Base-by-base conservation (phyloP, 2,329 filamentous ascomycete species). In the Delphinella strobiligena region DNA sequence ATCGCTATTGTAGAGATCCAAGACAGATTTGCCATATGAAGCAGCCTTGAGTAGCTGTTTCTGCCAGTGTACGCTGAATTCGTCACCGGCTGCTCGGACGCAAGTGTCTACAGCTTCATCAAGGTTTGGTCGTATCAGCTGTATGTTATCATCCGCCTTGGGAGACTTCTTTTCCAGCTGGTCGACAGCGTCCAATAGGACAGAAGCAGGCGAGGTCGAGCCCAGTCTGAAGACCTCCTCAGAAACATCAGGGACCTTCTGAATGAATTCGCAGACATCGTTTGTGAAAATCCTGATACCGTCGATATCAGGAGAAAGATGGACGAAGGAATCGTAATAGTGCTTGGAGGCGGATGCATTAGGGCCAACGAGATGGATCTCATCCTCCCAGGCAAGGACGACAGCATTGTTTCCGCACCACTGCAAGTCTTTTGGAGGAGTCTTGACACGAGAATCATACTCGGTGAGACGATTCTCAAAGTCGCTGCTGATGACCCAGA, bases 371-470 rank as follows among this genome's bases (percentile, higher is more conserved):
- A 98, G 72, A 54, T 95, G 91, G 3, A 98, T 80, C 59, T 98
- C 91, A 54, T 98, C 91, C 55, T 96, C 91, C 91, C 91, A 98
- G 0, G 88, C 88, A 51, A 98, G 77, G 19, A 94, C 76, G 3
- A 91, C 82, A 11, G 88, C 86, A 60, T 96, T 89, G 52, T 91
- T 89, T 4, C 91, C 91, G 59, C 91, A 98, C 91, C 91, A 98
- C 52, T 91, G 81, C 45, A 98, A 72, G 47, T 91, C 85, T 51
- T 85, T 82, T 3, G 91, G 91, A 1, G 80, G 72, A 4, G 86
- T 93, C 58, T 81, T 82, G 8, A 85, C 88, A 49, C 80, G 80
- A 1, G 88, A 89, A 53, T 94, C 79, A 55, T 96, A 89, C 61
- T 96, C 88, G 55, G 87, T 89, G 46, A 94, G 69, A 42, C 88